A percentile compares a stretch with the other conserved stretches of the same genome.
These are phyloP conservation scores for Stemphylium beticola DNA, from an alignment of 2,329 filamentous ascomycete genomes.

Conservation along the genomic window DNA sequence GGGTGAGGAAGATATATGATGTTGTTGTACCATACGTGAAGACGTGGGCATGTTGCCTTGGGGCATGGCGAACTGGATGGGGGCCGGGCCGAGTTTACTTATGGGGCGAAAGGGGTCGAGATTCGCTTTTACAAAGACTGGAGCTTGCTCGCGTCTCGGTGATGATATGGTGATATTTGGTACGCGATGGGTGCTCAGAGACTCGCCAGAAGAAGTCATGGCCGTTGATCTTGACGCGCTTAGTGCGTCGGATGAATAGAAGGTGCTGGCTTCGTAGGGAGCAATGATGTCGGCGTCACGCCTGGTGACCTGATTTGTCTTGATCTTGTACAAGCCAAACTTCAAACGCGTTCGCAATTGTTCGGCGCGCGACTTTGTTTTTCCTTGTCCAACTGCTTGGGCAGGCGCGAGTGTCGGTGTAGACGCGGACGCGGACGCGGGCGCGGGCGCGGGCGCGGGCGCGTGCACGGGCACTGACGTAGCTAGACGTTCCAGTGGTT, in stretches of 20 bases:
- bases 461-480: background rate
- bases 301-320: slow-evolving; percentile 72
- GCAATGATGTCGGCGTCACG: slow-evolving; percentile 64
- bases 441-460: slow-evolving; percentile 11
- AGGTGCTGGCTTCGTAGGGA: slow-evolving; percentile 31
- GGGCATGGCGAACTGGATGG: slow-evolving; percentile 45
- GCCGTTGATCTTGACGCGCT: slow-evolving; percentile 28
- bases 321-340: slow-evolving; percentile 76
- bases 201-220: slow-evolving; percentile 25
- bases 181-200: slow-evolving; percentile 18
- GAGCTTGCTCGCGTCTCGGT: slow-evolving; percentile 25
- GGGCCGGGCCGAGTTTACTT: slow-evolving; percentile 44
- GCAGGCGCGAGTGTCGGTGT: slow-evolving; percentile 14
- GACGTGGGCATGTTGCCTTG: slow-evolving; percentile 41
- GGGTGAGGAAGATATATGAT: slow-evolving; percentile 41
- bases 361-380: slow-evolving; percentile 63
- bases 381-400: slow-evolving; percentile 11
- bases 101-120: slow-evolving; percentile 41
- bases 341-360: slow-evolving; percentile 71
- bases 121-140: slow-evolving; percentile 38
- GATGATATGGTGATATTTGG: slow-evolving; percentile 42
- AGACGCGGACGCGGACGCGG: slow-evolving; percentile 8
- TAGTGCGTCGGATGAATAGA: slow-evolving; percentile 22
- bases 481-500: slow-evolving; percentile 5
- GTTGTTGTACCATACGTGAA: slow-evolving; percentile 44